Base-by-base conservation (phyloP, 371 early-diverging fungal genomes). In the Apophysomyces trapeziformis region DNA sequence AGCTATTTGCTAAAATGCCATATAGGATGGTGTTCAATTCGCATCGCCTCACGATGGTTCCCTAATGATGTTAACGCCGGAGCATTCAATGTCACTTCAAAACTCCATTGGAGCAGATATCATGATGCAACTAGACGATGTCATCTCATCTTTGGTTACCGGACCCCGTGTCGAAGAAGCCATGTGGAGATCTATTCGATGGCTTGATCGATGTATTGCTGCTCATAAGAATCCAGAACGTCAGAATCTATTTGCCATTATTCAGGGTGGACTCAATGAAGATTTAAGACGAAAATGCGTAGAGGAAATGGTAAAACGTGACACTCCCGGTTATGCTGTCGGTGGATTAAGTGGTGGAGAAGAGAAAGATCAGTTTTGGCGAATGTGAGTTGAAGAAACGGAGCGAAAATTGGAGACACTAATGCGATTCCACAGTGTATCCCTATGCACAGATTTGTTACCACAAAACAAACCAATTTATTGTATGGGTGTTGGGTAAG, bases 281-380 rank as follows among this genome's bases (percentile, higher is more conserved):
- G 87, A 88, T 2, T 76, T 96, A 58, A 83, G 99, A 67, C 86
- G 81, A 62, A 83, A 83, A 44, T 95, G 95, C 67, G 84, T 95
- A 3, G 88, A 89, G 16, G 96, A 93, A 74, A 95, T 98, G 89
- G 83, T 92, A 21, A 92, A 93, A 74, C 89, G 96, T 39, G 90
- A 93, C 68, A 87, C 93, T 1, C 93, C 93, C 9, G 99, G 98
- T 35, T 92, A 96, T 71, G 97, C 98, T 54, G 96, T 98, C 39
- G 99, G 98, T 70, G 98, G 98, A 38, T 77, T 97, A 45, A 90
- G 93, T 80, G 99, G 98, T 64, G 98, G 98, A 61, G 99, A 98
- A 75, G 93, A 91, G 60, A 98, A 98, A 80, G 92, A 93, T 68
- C 84, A 86, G 41, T 97, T 98, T 78, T 95, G 95, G 94, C 85